Evolutionary conservation across 1,284 basidiomycete genomes (phyloP), one percentile per base, ranked within the genome.

Genomic region (Sanguinoderma infundibulare): DNA sequence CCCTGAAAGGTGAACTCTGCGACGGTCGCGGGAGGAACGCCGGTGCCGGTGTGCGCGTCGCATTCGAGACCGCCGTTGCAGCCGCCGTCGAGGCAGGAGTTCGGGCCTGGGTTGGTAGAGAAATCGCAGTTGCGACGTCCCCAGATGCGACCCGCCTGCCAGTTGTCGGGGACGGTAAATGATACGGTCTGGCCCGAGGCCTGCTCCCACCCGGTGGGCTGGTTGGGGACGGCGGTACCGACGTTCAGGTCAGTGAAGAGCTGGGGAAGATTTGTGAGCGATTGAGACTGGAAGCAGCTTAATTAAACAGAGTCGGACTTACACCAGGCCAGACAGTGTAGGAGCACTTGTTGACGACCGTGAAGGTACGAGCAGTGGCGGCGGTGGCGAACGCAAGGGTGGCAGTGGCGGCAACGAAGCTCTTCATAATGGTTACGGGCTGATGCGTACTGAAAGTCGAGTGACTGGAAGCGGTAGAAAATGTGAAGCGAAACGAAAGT

Each of bases 51-150:
- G 53, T 68, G 60, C 3, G 70, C 60, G 65, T 79, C 77, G 60
- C 82, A 84, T 42, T 72, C 60, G 3, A 84, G 73, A 42, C 83
- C 83, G 32, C 83, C 79, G 59, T 79, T 80, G 69, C 79, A 81
- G 22, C 79, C 80, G 55, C 81, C 82, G 52, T 75, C 74, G 6
- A 75, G 61, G 65, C 82, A 84, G 20, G 75, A 73, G 55, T 73
- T 78, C 1, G 80, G 76, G 9, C 77, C 80, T 2, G 75, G 73
- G 67, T 75, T 77, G 35, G 61, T 68, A 59, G 60, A 57, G 62
- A 84, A 83, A 64, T 82, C 70, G 64, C 81, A 83, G 62, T 77
- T 69, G 42, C 78, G 78, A 51, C 81, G 80, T 49, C 71, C 81
- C 77, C 76, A 79, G 62, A 79, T 79, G 56, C 77, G 74, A 28